Evolutionary conservation across 805 yeast species (phyloP).

Genomic region (Zygosaccharomyces kombuchaensis): DNA sequence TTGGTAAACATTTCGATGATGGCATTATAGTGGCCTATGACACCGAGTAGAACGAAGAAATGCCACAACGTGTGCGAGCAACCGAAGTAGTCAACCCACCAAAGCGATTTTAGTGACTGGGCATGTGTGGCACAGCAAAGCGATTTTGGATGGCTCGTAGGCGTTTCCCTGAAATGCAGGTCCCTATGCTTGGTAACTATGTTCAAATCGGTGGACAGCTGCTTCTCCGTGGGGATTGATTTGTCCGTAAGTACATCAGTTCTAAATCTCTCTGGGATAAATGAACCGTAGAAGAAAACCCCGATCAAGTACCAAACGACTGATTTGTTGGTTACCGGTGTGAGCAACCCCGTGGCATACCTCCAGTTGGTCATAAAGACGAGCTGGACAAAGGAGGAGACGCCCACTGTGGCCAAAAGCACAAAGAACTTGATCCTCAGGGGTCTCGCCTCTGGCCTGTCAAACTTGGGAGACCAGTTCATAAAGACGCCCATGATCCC

Average conservation of each 20-base stretch:
- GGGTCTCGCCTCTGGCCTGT: conserved; percentile 77
- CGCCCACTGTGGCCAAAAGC: conserved; percentile 72
- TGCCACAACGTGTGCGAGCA: conserved; percentile 95
- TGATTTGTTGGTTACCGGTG: conserved; percentile 64
- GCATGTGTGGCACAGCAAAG: conserved; percentile 18
- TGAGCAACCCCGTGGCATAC: conserved; percentile 49
- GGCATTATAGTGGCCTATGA: conserved; percentile 83
- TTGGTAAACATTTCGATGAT: conserved; percentile 64
- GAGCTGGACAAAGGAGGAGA: conserved; percentile 53
- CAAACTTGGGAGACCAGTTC: conserved; percentile 92
- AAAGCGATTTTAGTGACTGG: conserved; percentile 49
- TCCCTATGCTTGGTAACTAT: conserved; percentile 33
- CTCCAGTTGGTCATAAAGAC: conserved; percentile 51
- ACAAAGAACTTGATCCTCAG: conserved; percentile 77
- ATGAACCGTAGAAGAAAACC: conserved; percentile 79
- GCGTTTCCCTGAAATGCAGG: conserved; percentile 41
- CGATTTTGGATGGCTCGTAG: conserved; percentile 32
- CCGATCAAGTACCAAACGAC: conserved; percentile 75
- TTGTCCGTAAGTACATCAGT: conserved; percentile 58
- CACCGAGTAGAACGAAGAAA: conserved; percentile 80
- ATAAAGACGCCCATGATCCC: conserved; percentile 71
- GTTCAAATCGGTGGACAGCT: conserved; percentile 29
- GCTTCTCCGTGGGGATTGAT: conserved; percentile 35
- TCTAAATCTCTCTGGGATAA: conserved; percentile 87
- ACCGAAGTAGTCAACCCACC: conserved; percentile 79